Evolutionary conservation across 2,329 filamentous ascomycete genomes (phyloP), one percentile per base, ranked within the genome.

Genomic region (Fusarium liriodendri): DNA sequence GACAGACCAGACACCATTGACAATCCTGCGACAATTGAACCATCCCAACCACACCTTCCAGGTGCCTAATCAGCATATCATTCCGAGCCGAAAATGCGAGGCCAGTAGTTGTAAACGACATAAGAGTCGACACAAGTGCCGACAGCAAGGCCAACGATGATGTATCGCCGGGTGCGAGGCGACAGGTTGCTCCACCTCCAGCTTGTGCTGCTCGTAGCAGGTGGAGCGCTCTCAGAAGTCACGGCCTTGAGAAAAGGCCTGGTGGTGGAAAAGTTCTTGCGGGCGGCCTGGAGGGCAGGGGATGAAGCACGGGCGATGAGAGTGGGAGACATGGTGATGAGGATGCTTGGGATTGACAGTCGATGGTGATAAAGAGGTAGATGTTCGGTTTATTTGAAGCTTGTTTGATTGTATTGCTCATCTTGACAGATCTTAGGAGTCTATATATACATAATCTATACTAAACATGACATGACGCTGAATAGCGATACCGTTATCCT

Each of bases 101-200:
- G 75, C 68, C 72, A 79, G 58, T 80, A 81, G 27, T 77, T 73
- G 65, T 80, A 80, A 9, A 78, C 33, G 8, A 82, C 42, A 27
- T 76, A 78, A 25, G 73, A 63, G 55, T 82, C 80, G 2, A 77
- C 59, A 5, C 67, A 73, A 7, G 74, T 58, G 47, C 75, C 61
- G 9, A 70, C 60, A 8, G 62, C 67, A 6, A 76, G 25, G 10
- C 79, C 76, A 38, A 74, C 70, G 22, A 74, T 61, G 38, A 75
- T 68, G 35, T 80, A 77, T 54, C 74, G 77, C 9, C 79, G 78
- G 20, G 77, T 76, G 62, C 71, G 74, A 5, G 77, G 75, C 20
- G 77, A 77, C 4, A 81, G 73, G 18, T 70, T 80, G 62, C 68
- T 79, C 80, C 80, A 82, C 27, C 66, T 71, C 71, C 74, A 76